phyloP scores from a whole-genome alignment of 208 protist species.

The Trypanosoma theileri region DNA sequence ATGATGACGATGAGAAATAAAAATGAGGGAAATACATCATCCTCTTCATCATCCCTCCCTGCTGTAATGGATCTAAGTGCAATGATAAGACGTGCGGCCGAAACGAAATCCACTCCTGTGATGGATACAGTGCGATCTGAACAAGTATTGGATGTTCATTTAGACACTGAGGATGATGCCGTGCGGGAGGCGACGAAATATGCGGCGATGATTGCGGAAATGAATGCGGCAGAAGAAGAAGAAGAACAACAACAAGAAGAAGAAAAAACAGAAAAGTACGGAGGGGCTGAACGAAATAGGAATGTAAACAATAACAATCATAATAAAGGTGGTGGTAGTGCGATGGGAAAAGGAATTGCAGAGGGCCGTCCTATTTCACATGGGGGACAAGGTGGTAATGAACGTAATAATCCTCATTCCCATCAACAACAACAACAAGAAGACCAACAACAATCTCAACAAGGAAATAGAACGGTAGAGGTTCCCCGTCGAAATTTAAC shows the following conservation, averaged over 20 bases:
- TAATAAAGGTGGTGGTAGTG: neutral
- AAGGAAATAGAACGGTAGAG: neutral
- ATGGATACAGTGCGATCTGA: neutral
- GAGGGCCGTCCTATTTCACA: no score
- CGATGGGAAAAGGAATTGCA: neutral
- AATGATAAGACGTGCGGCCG: constrained; percentile 8
- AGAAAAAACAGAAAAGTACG: neutral
- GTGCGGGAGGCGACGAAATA: constrained; percentile 70
- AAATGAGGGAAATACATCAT: neutral
- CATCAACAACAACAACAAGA: neutral
- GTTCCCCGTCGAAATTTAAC: constrained; percentile 18
- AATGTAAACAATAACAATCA: neutral
- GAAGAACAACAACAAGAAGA: constrained; percentile 7
- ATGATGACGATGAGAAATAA: no score
- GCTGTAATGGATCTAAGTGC: constrained; percentile 22
- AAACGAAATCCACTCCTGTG: neutral
- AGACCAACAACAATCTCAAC: neutral
- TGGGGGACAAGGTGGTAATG: no score
- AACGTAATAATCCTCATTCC: constrained; percentile 2
- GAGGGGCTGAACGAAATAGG: neutral
- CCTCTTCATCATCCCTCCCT: neutral
- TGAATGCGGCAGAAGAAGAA: constrained; percentile 19
- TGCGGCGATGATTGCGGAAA: constrained; percentile 30
- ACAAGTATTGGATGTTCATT: constrained; percentile 32
- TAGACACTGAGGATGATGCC: constrained; percentile 60